phyloP scores from a whole-genome alignment of 192 early-diverging fungal species.

The Umbelopsis isabellina region DNA sequence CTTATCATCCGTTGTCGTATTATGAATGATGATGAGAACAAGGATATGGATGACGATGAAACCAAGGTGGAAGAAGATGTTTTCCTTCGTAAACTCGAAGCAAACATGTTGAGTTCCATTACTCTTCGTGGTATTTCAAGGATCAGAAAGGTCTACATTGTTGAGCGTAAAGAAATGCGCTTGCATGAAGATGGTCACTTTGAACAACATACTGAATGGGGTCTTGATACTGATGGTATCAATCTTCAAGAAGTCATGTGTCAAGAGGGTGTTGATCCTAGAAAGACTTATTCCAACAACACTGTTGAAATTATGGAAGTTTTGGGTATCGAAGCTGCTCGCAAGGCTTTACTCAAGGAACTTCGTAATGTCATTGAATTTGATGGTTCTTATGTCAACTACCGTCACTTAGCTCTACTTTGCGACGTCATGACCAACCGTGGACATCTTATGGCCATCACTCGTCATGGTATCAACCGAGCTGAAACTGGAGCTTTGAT shows the following conservation, averaged over 20 bases:
- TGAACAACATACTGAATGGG: constrained; percentile 66
- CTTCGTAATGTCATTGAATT: constrained; percentile 92
- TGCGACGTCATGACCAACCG: constrained; percentile 96
- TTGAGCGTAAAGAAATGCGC: constrained; percentile 51
- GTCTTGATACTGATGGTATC: constrained; percentile 92
- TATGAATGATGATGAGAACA: constrained; percentile 64
- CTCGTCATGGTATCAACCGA: constrained; percentile 97
- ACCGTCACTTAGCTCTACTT: constrained; percentile 93
- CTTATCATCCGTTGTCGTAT: constrained; percentile 90
- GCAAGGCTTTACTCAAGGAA: constrained; percentile 87
- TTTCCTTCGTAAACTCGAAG: constrained; percentile 86
- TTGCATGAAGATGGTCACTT: constrained; percentile 68
- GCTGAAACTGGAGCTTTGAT: constrained; percentile 93
- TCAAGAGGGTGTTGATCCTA: constrained; percentile 81
- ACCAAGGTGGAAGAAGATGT: constrained; percentile 76
- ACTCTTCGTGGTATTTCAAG: constrained; percentile 86
- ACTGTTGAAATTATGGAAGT: constrained; percentile 91
- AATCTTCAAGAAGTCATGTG: constrained; percentile 88
- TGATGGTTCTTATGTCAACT: constrained; percentile 98
- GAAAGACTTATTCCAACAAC: constrained; percentile 87
- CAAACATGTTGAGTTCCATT: constrained; percentile 84
- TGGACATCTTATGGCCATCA: constrained; percentile 94
- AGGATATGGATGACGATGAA: constrained; percentile 68
- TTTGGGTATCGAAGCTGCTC: constrained; percentile 96
- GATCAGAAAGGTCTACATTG: constrained; percentile 86